Evolutionary conservation across 768 basidiomycete species (phyloP), one percentile per base, ranked within the genome.

Genomic region (Leccinum imitatum): DNA sequence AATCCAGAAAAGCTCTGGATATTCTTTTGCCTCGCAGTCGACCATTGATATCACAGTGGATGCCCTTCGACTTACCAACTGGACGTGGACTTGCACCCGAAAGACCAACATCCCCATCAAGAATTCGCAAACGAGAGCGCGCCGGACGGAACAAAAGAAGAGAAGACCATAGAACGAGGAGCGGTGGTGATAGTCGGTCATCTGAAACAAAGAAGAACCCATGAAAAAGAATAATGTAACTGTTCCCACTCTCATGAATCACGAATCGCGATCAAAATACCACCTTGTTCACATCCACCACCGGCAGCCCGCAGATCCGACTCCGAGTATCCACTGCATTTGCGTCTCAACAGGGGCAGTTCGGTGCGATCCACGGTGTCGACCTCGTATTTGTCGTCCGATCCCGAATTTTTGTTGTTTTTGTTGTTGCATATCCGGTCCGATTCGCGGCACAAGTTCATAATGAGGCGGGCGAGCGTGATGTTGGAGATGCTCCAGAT

Each of bases 401-500:
- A 31, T 31, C 30, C 30, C 0, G 30, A 10, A 4, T 31, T 31
- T 4, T 31, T 31, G 10, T 31, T 31, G 30, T 31, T 31, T 10
- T 10, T 31, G 30, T 30, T 30, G 30, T 30, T 17, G 17, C 8
- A 10, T 23, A 25, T 17, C 1, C 46, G n/a, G 21, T 0, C n/a
- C 7, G 67, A 56, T 7, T 69, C 17, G 1, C 67, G 30, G 39
- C 77, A 69, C n/a, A 76, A 53, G 41, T 77, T 71, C 33, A 78
- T 46, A 46, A 78, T 70, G 23, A 78, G 71, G 31, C 67, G 69
- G 1, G 77, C 63, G 2, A 75, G 66, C 15, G 72, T 71, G 6
- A 75, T 61, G 30, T 75, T 78, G 41, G 68, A 65, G 21, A 70
- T 50, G 39, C 30, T 31, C 30, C 10, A 31, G 8, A 75, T 54